These are phyloP conservation scores for Nicotiana undulata DNA, from an alignment of 257 asterid genomes.

Conservation along the genomic window DNA sequence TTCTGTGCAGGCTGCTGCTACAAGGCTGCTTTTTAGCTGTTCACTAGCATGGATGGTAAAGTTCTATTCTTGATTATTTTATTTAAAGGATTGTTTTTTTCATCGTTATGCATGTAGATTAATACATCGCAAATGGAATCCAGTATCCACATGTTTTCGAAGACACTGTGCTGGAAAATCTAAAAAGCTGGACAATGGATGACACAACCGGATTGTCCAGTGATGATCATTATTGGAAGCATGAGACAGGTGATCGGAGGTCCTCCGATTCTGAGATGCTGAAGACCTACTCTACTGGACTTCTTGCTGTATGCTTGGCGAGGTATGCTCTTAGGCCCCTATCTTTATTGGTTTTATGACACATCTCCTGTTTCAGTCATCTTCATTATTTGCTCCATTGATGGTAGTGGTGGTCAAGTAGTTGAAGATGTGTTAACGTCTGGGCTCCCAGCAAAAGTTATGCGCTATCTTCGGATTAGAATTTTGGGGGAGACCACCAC, in stretches of 20 bases:
- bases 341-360: background rate
- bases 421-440: conserved; percentile 93
- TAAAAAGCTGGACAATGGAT: conserved; percentile 90
- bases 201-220: conserved; percentile 46
- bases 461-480: conserved; percentile 74
- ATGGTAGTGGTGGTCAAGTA: conserved; percentile 72
- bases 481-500: conserved; percentile 64
- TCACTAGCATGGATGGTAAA: conserved; percentile 88
- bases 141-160: conserved; percentile 97
- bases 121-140: conserved; percentile 23
- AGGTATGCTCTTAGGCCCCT: conserved; percentile 33
- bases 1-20: conserved; percentile 67
- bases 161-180: conserved; percentile 66
- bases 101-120: conserved; percentile 15
- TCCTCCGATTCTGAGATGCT: conserved; percentile 73
- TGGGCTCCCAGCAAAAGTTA: conserved; percentile 86
- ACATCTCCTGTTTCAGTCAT: background rate
- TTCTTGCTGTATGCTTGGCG: conserved; percentile 83
- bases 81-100: conserved; percentile 1
- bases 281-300: conserved; percentile 75
- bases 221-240: conserved; percentile 66
- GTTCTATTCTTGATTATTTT: conserved; percentile 1
- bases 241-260: conserved; percentile 52
- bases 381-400: conserved; percentile 12
- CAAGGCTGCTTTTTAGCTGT: conserved; percentile 90